phyloP scores from a whole-genome alignment of 768 basidiomycete genomes.

The Tephrocybe sp. region DNA sequence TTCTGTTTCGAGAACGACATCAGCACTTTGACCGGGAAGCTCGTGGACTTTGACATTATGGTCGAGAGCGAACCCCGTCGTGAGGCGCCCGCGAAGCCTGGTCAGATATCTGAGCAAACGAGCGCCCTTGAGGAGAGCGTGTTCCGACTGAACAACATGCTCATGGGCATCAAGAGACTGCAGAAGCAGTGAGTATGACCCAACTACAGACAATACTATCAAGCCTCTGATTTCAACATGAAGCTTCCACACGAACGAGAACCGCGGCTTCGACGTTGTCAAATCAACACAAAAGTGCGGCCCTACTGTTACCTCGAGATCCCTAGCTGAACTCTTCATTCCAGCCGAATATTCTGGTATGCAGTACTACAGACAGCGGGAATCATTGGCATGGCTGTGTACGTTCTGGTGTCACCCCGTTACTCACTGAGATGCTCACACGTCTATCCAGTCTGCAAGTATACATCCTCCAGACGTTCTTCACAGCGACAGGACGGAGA shows the following conservation, averaged over 20 bases:
- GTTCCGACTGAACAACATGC: constrained; percentile 82
- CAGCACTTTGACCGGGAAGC: constrained; percentile 89
- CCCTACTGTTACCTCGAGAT: background rate
- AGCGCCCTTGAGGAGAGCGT: constrained; percentile 93
- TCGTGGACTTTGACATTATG: constrained; percentile 96
- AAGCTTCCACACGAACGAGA: constrained; percentile 93
- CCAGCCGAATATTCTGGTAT: constrained; percentile 93
- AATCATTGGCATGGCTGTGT: constrained; percentile 87
- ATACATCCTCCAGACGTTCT: constrained; percentile 93
- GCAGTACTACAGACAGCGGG: constrained; percentile 76
- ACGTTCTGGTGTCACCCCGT: constrained; percentile 29
- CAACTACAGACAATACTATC: background rate
- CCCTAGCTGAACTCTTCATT: constrained; percentile 3
- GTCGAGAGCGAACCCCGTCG: constrained; percentile 95
- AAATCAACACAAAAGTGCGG: constrained; percentile 83
- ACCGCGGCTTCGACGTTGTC: constrained; percentile 90
- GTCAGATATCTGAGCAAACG: constrained; percentile 90
- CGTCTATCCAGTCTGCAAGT: constrained; percentile 69
- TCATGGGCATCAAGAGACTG: constrained; percentile 86
- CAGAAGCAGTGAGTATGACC: constrained; percentile 82
- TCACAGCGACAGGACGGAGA: constrained; percentile 86
- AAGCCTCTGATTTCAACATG: constrained; percentile 1
- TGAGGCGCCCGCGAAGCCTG: constrained; percentile 83
- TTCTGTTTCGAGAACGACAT: constrained; percentile 99
- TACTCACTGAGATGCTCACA: background rate